phyloP scores from a whole-genome alignment of 2,329 filamentous ascomycete genomes.

The Epichloe sibirici region DNA sequence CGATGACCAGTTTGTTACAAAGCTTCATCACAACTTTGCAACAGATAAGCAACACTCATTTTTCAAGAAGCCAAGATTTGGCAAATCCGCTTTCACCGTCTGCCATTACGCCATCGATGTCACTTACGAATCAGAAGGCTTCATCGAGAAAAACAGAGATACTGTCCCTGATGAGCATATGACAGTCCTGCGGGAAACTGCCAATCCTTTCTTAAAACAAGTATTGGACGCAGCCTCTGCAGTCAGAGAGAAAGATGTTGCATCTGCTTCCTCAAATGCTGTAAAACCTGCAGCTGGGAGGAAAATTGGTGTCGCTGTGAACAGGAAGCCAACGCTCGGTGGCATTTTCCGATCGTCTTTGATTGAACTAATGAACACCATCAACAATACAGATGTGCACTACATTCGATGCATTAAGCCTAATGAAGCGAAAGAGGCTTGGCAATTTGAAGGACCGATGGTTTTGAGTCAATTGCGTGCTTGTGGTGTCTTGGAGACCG shows the following conservation, averaged over 20 bases:
- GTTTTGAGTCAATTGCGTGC: conserved; percentile 92
- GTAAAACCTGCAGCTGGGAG: conserved; percentile 71
- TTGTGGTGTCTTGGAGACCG: conserved; percentile 97
- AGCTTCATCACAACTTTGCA: conserved; percentile 88
- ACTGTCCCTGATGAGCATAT: conserved; percentile 98
- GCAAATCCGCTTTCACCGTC: conserved; percentile 93
- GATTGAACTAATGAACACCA: conserved; percentile 95
- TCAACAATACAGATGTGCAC: conserved; percentile 95
- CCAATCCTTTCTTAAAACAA: conserved; percentile 71
- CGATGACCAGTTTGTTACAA: conserved; percentile 92
- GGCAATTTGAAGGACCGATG: conserved; percentile 99
- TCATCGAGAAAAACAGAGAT: conserved; percentile 98
- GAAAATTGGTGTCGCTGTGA: conserved; percentile 82
- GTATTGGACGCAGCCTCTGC: conserved; percentile 77
- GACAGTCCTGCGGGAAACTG: conserved; percentile 75
- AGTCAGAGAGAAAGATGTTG: conserved; percentile 79
- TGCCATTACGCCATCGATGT: conserved; percentile 98
- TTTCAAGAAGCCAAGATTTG: conserved; percentile 97
- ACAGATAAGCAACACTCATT: conserved; percentile 88
- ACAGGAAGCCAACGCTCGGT: conserved; percentile 91
- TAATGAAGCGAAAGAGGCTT: conserved; percentile 90
- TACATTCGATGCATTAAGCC: conserved; percentile 99
- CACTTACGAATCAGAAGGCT: conserved; percentile 96
- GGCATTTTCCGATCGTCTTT: conserved; percentile 98
- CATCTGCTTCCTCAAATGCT: conserved; percentile 51